phyloP scores from a whole-genome alignment of 371 early-diverging fungal species.

The Lichtheimia ornata region DNA sequence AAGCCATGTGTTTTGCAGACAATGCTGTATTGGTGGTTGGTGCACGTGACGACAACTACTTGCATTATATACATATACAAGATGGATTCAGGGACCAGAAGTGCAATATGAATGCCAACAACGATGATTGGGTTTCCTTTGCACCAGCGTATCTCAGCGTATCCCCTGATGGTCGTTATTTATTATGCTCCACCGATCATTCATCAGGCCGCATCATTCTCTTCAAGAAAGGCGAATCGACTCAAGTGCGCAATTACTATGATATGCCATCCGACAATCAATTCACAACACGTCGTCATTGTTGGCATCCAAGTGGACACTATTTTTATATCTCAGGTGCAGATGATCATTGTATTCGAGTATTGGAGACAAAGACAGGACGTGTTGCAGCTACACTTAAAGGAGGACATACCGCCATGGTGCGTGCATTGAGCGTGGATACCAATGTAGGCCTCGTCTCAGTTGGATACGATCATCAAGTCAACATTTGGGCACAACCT shows the following conservation, averaged over 20 bases:
- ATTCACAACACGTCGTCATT: conserved; percentile 60
- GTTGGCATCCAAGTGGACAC: conserved; percentile 65
- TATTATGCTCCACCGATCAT: conserved; percentile 75
- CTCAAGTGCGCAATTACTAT: conserved; percentile 67
- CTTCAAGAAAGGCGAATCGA: conserved; percentile 47
- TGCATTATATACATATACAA: conserved; percentile 65
- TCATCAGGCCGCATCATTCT: conserved; percentile 71
- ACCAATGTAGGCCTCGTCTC: conserved; percentile 32
- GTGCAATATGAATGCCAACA: conserved; percentile 77
- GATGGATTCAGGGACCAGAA: conserved; percentile 30
- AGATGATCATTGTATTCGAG: conserved; percentile 62
- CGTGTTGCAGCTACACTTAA: conserved; percentile 44
- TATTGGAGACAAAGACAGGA: conserved; percentile 65
- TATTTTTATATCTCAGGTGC: conserved; percentile 68
- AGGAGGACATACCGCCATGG: conserved; percentile 42
- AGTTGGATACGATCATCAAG: conserved; percentile 38
- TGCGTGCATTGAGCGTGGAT: conserved; percentile 30
- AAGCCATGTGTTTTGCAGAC: conserved; percentile 57
- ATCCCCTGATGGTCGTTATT: conserved; percentile 56
- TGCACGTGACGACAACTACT: conserved; percentile 70
- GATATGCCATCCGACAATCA: conserved; percentile 59
- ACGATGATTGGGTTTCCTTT: conserved; percentile 84
- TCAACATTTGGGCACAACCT: conserved; percentile 34
- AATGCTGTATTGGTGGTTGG: conserved; percentile 57
- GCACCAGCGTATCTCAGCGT: conserved; percentile 69